Evolutionary conservation across 805 yeast genomes (phyloP).

Genomic region (Scheffersomyces lignosus): DNA sequence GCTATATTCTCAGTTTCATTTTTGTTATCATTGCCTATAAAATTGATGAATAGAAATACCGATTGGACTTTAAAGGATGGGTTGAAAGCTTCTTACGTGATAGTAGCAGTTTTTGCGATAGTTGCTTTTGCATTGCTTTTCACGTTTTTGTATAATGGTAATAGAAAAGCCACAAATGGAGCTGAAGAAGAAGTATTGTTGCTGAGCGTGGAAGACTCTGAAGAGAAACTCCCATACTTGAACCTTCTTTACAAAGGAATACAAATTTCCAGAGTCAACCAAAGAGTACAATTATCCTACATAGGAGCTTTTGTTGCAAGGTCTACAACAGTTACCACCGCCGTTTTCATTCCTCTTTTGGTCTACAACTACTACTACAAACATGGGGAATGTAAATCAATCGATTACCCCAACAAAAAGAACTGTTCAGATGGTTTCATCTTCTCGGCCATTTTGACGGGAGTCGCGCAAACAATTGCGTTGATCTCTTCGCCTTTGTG

Average conservation of each 20-base stretch:
- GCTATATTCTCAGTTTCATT: slow-evolving; percentile 62
- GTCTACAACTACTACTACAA: slow-evolving; percentile 56
- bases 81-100: slow-evolving; percentile 47
- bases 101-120: slow-evolving; percentile 47
- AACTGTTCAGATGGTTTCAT: slow-evolving; percentile 64
- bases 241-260: slow-evolving; percentile 49
- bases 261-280: slow-evolving; percentile 43
- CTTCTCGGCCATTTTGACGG: slow-evolving; percentile 66
- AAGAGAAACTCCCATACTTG: slow-evolving; percentile 26
- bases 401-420: slow-evolving; percentile 24
- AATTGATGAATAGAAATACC: slow-evolving; percentile 41
- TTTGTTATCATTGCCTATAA: slow-evolving; percentile 58
- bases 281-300: slow-evolving; percentile 55
- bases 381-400: slow-evolving; percentile 46
- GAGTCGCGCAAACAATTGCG: slow-evolving; percentile 60
- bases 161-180: slow-evolving; percentile 26
- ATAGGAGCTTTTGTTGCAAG: slow-evolving; percentile 64
- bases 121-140: slow-evolving; percentile 39
- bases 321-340: slow-evolving; percentile 55
- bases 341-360: slow-evolving; percentile 63
- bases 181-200: slow-evolving; percentile 22
- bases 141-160: slow-evolving; percentile 46
- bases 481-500: slow-evolving; percentile 62
- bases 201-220: slow-evolving; percentile 1
- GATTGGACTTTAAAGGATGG: slow-evolving; percentile 37